Base-by-base conservation (phyloP, 345 rosid genomes). In the Leavenworthia alabamica region DNA sequence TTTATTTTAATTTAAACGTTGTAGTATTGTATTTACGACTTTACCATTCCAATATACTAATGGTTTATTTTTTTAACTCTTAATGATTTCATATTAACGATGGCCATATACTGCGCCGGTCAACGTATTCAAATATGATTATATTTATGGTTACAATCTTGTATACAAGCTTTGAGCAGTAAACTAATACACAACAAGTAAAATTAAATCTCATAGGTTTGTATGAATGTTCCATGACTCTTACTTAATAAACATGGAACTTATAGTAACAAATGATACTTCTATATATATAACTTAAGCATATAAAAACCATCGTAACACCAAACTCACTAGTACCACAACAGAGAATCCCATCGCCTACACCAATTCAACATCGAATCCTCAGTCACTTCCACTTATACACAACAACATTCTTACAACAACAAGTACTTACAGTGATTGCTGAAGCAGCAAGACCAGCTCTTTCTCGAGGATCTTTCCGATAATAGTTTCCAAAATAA, bases 391-490 rank as follows among this genome's bases (percentile, higher is more conserved):
- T 37, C 19, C n/a, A 8, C 5, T 2, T 0, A 15, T 20, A n/a
- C 9, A 17, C 12, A 23, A 11, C 29, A 41, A n/a, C n/a, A n/a
- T n/a, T n/a, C n/a, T n/a, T n/a, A n/a, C n/a, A n/a, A n/a, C n/a
- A n/a, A n/a, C n/a, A n/a, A n/a, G n/a, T n/a, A n/a, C n/a, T 80
- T 83, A 91, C 98, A 73, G 91, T 83, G 52, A 91, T 80, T 56
- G 98, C 96, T n/a, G 98, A 84, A 62, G 99, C 99, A 58, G 97
- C 99, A 36, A 92, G 96, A 46, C 99, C 99, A 6, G 91, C 96
- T 66, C 99, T 84, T 73, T 93, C 99, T 78, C 99, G 76, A 40
- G 99, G 97, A 79, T 93, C 99, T 70, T 82, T 93, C n/a, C 94
- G 88, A 79, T 85, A 87, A 79, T 81, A 81, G 65, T 93, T 89